These are phyloP conservation scores for Chlorella sorokiniana DNA, from an alignment of 139 green algal species.

Conservation along the genomic window DNA sequence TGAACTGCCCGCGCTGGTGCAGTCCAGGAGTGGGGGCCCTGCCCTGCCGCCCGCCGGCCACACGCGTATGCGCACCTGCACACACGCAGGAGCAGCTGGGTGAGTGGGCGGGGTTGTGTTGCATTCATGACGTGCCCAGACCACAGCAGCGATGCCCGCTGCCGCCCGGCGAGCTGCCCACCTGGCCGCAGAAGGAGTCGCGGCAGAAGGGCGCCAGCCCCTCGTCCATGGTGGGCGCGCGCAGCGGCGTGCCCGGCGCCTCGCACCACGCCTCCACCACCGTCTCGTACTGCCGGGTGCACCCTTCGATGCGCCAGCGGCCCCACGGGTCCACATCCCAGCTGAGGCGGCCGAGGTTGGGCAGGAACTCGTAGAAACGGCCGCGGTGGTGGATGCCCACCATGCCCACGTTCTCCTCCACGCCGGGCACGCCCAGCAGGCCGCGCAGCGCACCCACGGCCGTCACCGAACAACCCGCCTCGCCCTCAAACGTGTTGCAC, in stretches of 20 bases:
- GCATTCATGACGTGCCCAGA: background rate
- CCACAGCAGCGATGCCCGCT: background rate
- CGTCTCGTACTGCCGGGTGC: slow-evolving; percentile 72
- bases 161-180: slow-evolving; percentile 17
- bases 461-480: slow-evolving; percentile 76
- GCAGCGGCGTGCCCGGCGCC: slow-evolving; percentile 58
- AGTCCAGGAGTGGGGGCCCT: slow-evolving; percentile 67
- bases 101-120: background rate
- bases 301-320: slow-evolving; percentile 49
- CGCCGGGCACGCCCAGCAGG: slow-evolving; percentile 65
- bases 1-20: slow-evolving; percentile 45
- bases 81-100: background rate
- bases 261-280: slow-evolving; percentile 73
- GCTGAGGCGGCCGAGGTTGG: slow-evolving; percentile 76
- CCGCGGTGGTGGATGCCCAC: slow-evolving; percentile 81
- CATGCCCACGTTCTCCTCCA: slow-evolving; percentile 92
- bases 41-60: slow-evolving; percentile 53
- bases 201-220: slow-evolving; percentile 84
- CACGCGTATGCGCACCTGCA: slow-evolving; percentile 61
- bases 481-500: slow-evolving; percentile 91
- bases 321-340: slow-evolving; percentile 93
- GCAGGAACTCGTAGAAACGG: slow-evolving; percentile 90
- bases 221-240: slow-evolving; percentile 79
- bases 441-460: slow-evolving; percentile 73
- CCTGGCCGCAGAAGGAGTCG: slow-evolving; percentile 89